A percentile compares a stretch with the other conserved stretches of the same genome.
phyloP scores from a whole-genome alignment of 2,329 filamentous ascomycete genomes.

The Gnomoniopsis smithogilvyi region DNA sequence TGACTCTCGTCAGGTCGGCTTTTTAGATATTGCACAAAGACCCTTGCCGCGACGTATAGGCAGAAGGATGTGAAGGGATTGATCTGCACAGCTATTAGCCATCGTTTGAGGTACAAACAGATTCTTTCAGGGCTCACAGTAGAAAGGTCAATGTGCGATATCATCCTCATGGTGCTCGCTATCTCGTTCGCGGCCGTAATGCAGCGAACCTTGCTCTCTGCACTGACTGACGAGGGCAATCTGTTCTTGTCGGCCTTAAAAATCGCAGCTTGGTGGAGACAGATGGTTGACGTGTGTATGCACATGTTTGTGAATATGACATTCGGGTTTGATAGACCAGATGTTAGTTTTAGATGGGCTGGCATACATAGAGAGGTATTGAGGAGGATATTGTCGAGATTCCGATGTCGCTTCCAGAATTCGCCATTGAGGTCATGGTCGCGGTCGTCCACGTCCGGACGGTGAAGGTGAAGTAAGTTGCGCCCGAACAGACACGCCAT shows the following conservation, averaged over 20 bases:
- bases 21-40: slow-evolving; percentile 96
- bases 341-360: slow-evolving; percentile 72
- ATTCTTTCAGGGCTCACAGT: slow-evolving; percentile 52
- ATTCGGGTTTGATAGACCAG: slow-evolving; percentile 73
- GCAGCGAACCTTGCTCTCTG: slow-evolving; percentile 89
- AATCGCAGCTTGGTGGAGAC: slow-evolving; percentile 96
- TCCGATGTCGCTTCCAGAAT: slow-evolving; percentile 92
- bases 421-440: slow-evolving; percentile 87
- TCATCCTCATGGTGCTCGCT: slow-evolving; percentile 90
- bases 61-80: slow-evolving; percentile 96
- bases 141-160: slow-evolving; percentile 84
- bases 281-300: slow-evolving; percentile 94
- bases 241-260: slow-evolving; percentile 93
- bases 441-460: slow-evolving; percentile 74
- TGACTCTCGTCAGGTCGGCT: slow-evolving; percentile 82
- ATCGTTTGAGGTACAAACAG: neutral
- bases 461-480: slow-evolving; percentile 87
- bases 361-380: slow-evolving; percentile 86
- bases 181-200: slow-evolving; percentile 93
- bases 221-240: slow-evolving; percentile 70
- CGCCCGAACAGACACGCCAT: slow-evolving; percentile 89
- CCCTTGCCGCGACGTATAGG: slow-evolving; percentile 89
- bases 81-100: slow-evolving; percentile 56
- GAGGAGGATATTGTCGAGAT: slow-evolving; percentile 84
- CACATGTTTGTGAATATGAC: slow-evolving; percentile 95